Evolutionary conservation across 1,139 yeast species (phyloP).

Genomic region (Taphrina populina): DNA sequence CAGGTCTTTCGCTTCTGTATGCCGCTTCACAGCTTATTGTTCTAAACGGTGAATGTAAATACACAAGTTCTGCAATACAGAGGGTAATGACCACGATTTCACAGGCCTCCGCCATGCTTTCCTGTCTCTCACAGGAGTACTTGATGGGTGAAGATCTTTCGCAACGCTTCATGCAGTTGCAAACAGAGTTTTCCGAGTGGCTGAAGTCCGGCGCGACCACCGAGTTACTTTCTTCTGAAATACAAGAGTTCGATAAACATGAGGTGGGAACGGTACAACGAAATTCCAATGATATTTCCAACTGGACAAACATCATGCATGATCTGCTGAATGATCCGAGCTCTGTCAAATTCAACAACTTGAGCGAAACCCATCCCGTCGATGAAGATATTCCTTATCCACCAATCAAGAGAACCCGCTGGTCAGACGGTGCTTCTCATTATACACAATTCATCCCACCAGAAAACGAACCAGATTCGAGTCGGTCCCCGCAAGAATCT

Average conservation of each 20-base stretch:
- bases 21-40: background rate
- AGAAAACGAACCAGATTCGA: background rate
- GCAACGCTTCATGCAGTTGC: background rate
- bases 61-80: no score
- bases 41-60: no score
- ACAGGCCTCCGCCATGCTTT: constrained; percentile 3
- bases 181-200: constrained; percentile 3
- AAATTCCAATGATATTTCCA: background rate
- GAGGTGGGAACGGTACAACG: constrained; percentile 1
- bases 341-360: background rate
- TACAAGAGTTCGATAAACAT: constrained; percentile 7
- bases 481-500: no score
- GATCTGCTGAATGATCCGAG: constrained; percentile 6
- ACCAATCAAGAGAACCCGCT: no score
- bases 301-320: constrained; percentile 7
- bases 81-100: background rate
- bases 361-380: background rate
- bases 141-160: constrained; percentile 10
- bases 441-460: background rate
- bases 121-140: constrained; percentile 3
- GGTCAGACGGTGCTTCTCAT: background rate
- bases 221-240: background rate
- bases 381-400: no score
- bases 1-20: constrained; percentile 8
- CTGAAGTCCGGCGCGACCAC: background rate